Percentiles rank a stretch among this genome's conserved stretches.
Conservation (phyloP, 164 flowering plant genomes). For the Piper betle region DNA sequence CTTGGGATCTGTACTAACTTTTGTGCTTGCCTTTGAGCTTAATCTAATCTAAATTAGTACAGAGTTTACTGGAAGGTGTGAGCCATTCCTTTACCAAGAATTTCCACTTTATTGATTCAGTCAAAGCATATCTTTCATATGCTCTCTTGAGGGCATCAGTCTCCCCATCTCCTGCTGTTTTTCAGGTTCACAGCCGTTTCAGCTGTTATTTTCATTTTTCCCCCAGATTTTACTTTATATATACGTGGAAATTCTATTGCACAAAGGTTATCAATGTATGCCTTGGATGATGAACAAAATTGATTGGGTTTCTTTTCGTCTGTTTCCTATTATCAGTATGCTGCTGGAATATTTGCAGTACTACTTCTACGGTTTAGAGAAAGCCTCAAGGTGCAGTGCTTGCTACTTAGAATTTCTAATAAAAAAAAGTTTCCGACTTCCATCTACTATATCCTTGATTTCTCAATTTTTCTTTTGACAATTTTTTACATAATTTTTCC, state of each 20-base stretch:
- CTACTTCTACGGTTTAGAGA: slow-evolving; percentile 88
- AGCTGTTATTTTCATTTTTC: background rate
- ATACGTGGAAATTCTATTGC: no score
- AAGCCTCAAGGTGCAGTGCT: slow-evolving; percentile 62
- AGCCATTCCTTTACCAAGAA: slow-evolving; percentile 78
- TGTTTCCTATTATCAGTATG: slow-evolving; percentile 41
- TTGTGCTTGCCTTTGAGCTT: background rate
- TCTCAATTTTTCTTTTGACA: slow-evolving; percentile 2
- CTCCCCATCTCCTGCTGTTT: slow-evolving; percentile 68
- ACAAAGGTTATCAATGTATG: no score
- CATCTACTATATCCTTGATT: background rate
- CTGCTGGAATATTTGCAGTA: slow-evolving; percentile 86
- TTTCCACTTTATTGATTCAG: slow-evolving; percentile 89
- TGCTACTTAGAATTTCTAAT: background rate
- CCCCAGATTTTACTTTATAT: no score
- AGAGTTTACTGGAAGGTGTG: slow-evolving; percentile 94
- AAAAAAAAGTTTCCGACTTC: background rate
- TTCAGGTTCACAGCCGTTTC: slow-evolving; percentile 46
- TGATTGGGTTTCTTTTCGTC: slow-evolving; percentile 5
- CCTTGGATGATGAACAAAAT: no score
- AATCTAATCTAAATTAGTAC: slow-evolving; percentile 10
- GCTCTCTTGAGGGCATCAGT: slow-evolving; percentile 88
- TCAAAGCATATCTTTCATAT: slow-evolving; percentile 94
- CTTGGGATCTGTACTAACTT: background rate
- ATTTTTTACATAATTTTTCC: slow-evolving; percentile 11